A percentile compares a stretch with the other conserved stretches of the same genome.
Conservation (phyloP, 306 rosid genomes). For the Cucumis cinereus region DNA sequence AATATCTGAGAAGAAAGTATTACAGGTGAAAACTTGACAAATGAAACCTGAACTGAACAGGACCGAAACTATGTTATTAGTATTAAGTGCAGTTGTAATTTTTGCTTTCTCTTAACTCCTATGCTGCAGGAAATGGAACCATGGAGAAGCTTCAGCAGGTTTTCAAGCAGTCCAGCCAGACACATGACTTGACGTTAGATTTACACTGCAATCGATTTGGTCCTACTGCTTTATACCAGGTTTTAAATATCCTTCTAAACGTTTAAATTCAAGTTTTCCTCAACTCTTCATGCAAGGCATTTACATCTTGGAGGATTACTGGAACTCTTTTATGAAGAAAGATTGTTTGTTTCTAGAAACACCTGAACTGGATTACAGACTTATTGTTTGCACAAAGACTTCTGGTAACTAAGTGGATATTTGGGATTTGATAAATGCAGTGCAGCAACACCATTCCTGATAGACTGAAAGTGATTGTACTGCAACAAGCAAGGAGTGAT, state of each 20-base stretch:
- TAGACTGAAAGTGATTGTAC: background rate
- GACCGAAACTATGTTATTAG: background rate
- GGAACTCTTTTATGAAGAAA: background rate
- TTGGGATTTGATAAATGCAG: background rate
- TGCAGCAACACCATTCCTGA: background rate
- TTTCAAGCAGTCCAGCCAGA: slow-evolving; percentile 55
- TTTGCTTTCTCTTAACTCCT: slow-evolving; percentile 12
- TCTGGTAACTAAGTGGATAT: background rate
- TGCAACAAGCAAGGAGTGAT: background rate
- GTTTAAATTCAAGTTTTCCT: background rate
- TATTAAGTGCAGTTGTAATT: background rate
- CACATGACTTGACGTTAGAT: slow-evolving; percentile 68
- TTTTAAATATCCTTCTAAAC: slow-evolving; percentile 20
- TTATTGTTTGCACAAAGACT: background rate
- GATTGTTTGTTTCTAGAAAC: background rate
- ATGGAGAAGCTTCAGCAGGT: slow-evolving; percentile 74
- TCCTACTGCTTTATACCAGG: slow-evolving; percentile 70
- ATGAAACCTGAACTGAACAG: background rate
- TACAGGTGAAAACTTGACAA: background rate
- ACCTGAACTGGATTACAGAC: background rate
- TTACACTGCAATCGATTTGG: slow-evolving; percentile 87
- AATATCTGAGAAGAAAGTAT: background rate
- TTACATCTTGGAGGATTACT: background rate
- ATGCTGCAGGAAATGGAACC: slow-evolving; percentile 66
- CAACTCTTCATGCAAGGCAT: background rate